Evolutionary conservation across 352 stramenopile species (phyloP).

Genomic region (Globisporangium nodosum): DNA sequence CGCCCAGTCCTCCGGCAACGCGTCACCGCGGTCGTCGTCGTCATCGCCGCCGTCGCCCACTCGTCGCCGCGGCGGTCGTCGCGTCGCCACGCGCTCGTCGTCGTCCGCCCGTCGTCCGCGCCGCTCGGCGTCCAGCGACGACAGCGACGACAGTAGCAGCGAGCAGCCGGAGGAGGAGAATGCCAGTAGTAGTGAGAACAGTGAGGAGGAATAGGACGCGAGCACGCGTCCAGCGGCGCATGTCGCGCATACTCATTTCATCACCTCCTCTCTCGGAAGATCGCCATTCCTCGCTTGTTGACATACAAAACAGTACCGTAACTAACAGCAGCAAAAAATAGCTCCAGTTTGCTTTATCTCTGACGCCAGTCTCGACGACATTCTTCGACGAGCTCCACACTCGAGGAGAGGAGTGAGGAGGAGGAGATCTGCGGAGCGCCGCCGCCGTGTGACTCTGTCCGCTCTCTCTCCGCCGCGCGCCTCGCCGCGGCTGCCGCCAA

Average conservation of each 20-base stretch:
- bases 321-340: no score
- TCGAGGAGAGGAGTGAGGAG: slow-evolving; percentile 6
- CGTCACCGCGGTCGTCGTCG: background rate
- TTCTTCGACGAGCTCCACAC: no score
- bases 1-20: background rate
- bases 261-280: no score
- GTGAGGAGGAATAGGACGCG: slow-evolving; percentile 7
- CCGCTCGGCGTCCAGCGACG: background rate
- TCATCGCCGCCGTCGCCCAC: slow-evolving; percentile 3
- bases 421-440: background rate
- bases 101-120: background rate
- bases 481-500: slow-evolving; percentile 1
- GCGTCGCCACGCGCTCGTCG: slow-evolving; percentile 6
- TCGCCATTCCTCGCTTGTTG: no score
- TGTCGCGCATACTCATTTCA: no score
- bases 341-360: no score
- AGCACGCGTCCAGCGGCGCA: no score
- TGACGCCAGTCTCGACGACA: no score
- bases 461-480: slow-evolving; percentile 1
- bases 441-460: background rate
- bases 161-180: background rate
- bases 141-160: background rate
- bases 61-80: slow-evolving; percentile 12
- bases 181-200: background rate
- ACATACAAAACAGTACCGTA: no score